phyloP scores from a whole-genome alignment of 768 basidiomycete species.

The Hygrophoropsis aurantiaca region DNA sequence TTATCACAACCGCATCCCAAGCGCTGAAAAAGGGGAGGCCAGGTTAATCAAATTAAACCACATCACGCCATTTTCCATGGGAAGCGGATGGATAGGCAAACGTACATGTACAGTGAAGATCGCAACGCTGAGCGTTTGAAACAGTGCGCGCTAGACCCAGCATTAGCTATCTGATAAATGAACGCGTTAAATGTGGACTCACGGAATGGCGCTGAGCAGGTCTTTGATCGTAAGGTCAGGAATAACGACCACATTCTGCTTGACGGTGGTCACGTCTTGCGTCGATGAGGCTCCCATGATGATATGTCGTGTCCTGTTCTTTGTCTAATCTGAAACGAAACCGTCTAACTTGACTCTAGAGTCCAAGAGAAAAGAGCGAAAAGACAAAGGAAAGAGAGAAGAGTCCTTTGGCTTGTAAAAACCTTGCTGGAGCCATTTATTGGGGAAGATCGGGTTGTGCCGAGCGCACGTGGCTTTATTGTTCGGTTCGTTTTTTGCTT shows the following conservation, averaged over 20 bases:
- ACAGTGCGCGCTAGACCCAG: constrained; percentile 66
- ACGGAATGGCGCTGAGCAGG: constrained; percentile 82
- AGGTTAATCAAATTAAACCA: constrained; percentile 12
- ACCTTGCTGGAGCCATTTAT: constrained; percentile 20
- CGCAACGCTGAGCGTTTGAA: constrained; percentile 84
- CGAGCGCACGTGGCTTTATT: constrained; percentile 27
- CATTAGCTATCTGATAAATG: constrained; percentile 1
- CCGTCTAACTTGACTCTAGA: background rate
- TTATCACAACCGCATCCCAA: constrained; percentile 76
- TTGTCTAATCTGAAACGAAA: constrained; percentile 9
- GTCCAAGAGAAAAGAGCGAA: constrained; percentile 2
- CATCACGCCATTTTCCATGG: background rate
- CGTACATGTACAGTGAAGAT: constrained; percentile 79
- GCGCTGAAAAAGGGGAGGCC: constrained; percentile 39
- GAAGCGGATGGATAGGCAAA: constrained; percentile 1
- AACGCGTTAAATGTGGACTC: constrained; percentile 30
- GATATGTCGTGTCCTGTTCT: constrained; percentile 5
- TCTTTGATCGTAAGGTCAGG: constrained; percentile 90
- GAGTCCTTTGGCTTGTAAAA: background rate
- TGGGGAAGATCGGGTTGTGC: constrained; percentile 25
- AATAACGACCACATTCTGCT: constrained; percentile 65
- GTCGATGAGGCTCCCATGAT: constrained; percentile 17
- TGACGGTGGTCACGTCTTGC: constrained; percentile 30
- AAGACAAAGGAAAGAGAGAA: constrained; percentile 2
- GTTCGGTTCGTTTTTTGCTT: too few relatives aligned